Base-by-base conservation (phyloP, 192 early-diverging fungal species). In the Gamsiella multidivaricata region DNA sequence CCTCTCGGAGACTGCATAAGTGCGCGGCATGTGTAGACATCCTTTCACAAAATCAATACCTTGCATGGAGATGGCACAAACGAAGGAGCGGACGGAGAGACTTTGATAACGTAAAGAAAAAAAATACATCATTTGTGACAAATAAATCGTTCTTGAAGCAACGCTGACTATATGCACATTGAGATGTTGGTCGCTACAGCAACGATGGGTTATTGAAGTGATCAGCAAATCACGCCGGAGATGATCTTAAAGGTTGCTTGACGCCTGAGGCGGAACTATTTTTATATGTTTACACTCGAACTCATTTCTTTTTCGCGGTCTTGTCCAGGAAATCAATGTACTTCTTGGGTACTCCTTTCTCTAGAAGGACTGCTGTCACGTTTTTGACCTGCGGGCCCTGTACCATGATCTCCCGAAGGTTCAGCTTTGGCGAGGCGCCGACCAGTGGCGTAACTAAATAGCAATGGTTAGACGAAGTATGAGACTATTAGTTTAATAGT, bases 371-470 rank as follows among this genome's bases (percentile, higher is more conserved):
- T 14, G 65, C 72, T n/a, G 82, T 85, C 4, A 91, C 80, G 51
- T 84, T 85, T 66, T 87, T 91, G 33, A 85, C 75, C 61, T 94
- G 92, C 37, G 84, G 84, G n/a, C 93, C 93, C 75, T 94, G 93
- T 0, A 91, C 89, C 87, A 93, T 85, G 7, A 94, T 82, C 60
- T 94, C 92, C 22, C 81, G 75, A 32, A 87, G 36, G 17, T 87
- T 82, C 37, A 80, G 54, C 51, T 87, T 85, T 14, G 88, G 88
- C 12, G 82, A 81, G 26, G 84, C 81, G 14, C 84, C 84, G 23
- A 79, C 81, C 18, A 87, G 54, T 32, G 83, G 81, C 28, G 82
- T 85, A 41, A 82, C 87, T 91, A 69, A 12, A 15, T 61, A 23
- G 11, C 20, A 41, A 29, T 53, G 39, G 22, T 60, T n/a, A 37